Base-by-base conservation (phyloP, 768 basidiomycete genomes). In the Cystobasidiopsis lactophilus region DNA sequence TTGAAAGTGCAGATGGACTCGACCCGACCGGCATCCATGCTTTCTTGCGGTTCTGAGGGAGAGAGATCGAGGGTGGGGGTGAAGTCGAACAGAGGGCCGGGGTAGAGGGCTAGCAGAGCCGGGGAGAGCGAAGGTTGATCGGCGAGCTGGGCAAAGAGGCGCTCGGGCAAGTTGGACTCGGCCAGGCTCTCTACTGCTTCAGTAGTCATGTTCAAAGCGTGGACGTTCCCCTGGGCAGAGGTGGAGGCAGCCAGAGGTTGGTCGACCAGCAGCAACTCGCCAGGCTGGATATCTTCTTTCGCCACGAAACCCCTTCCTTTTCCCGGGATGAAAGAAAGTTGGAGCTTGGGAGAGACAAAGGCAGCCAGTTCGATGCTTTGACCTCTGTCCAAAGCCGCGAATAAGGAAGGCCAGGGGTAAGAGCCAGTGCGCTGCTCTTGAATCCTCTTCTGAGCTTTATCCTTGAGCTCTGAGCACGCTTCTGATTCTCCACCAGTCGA, bases 251-350 rank as follows among this genome's bases (percentile, higher is more conserved):
- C 51, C 14, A 52, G 4, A 3, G 51, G 40, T 27, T 52, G 26
- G 26, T 5, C 37, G 11, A 52, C 51, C 3, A 52, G 13, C 16
- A 52, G 30, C 24, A 52, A 39, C 18, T 52, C 40, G 3, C 51
- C 51, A 9, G 51, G 18, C 4, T 52, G 19, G 27, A 46, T 40
- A 5, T 23, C 23, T 7, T 23, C 14, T 16, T 5, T 40, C 5
- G 51, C 39, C 9, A 52, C 16, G 5, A 52, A 30, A 9, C 51
- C 51, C 7, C 40, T 26, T 27, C 43, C 51, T n/a, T 41, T 45
- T 3, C 41, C 40, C 18, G n/a, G 5, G 9, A 45, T 45, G n/a
- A 23, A 4, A 14, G 11, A 9, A 31, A 43, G 16, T 30, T 47
- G 5, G n/a, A 52, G 29, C 3, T 19, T 26, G 13, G 35, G 35